phyloP scores from a whole-genome alignment of 257 asterid species.

The Lithospermum erythrorhizon region DNA sequence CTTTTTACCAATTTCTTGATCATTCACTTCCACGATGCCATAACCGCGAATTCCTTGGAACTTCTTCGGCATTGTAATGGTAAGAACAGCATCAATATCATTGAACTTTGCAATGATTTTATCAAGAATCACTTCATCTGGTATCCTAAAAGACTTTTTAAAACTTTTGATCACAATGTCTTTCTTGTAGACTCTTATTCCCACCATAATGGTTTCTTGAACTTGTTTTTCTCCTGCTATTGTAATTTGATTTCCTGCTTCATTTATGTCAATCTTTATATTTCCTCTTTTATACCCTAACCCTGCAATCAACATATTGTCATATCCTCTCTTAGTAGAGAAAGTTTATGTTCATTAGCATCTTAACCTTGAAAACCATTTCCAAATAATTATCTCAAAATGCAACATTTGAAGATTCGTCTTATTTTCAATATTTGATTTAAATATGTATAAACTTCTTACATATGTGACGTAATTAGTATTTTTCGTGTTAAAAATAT shows the following conservation, averaged over 20 bases:
- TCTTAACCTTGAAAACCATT: no score
- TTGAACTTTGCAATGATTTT: conserved; percentile 47
- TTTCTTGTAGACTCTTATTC: conserved; percentile 47
- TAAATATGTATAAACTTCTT: no score
- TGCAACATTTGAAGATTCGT: no score
- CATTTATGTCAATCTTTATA: conserved; percentile 64
- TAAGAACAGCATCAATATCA: conserved; percentile 44
- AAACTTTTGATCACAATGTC: conserved; percentile 38
- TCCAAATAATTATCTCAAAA: no score
- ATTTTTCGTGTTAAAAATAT: no score
- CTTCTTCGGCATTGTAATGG: conserved; percentile 63
- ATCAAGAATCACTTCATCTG: conserved; percentile 60
- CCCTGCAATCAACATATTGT: conserved; percentile 27
- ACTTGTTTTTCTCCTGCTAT: conserved; percentile 50
- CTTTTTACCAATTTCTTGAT: conserved; percentile 21
- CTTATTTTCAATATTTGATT: no score
- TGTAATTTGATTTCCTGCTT: conserved; percentile 47
- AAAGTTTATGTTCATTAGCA: no score
- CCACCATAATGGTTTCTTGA: conserved; percentile 49
- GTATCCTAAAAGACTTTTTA: conserved; percentile 66
- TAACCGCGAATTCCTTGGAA: conserved; percentile 48
- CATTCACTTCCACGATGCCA: conserved; percentile 48
- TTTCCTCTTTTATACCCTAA: conserved; percentile 51
- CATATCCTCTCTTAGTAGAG: no score
- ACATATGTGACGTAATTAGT: no score